Percentiles rank a stretch among this genome's conserved stretches.
These are phyloP conservation scores for Neofusicoccum sp. DNA, from an alignment of 2,329 filamentous ascomycete genomes.

Conservation along the genomic window DNA sequence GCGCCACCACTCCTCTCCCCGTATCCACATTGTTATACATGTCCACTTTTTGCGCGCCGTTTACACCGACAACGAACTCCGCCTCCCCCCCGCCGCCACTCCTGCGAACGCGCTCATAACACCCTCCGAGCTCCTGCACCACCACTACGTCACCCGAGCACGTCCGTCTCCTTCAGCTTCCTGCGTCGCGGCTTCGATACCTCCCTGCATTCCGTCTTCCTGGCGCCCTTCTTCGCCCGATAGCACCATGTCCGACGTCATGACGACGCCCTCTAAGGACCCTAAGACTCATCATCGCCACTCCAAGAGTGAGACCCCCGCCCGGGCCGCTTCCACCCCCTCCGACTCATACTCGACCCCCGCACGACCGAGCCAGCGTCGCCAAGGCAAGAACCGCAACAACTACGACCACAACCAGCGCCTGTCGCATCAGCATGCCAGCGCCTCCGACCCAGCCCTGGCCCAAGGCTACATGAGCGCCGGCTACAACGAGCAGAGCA, in stretches of 20 bases:
- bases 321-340: conserved; percentile 29
- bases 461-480: conserved; percentile 26
- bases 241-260: conserved; percentile 14
- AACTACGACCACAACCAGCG: conserved; percentile 30
- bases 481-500: conserved; percentile 19
- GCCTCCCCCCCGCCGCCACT: conserved; percentile 15
- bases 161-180: neutral
- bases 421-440: conserved; percentile 2
- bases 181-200: neutral
- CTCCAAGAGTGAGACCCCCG: conserved; percentile 30
- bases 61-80: conserved; percentile 7
- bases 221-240: neutral
- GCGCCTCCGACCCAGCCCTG: conserved; percentile 18
- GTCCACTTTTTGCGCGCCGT: conserved; percentile 12
- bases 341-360: conserved; percentile 26
- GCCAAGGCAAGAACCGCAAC: conserved; percentile 37
- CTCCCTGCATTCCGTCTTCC: neutral
- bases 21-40: conserved; percentile 20
- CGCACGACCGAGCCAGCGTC: conserved; percentile 34
- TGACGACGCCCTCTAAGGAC: conserved; percentile 34
- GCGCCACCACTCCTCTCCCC: conserved; percentile 10
- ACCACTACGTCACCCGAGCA: conserved; percentile 15
- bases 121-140: neutral
- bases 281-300: conserved; percentile 34
- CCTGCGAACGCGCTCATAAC: conserved; percentile 20